These are phyloP conservation scores for Aureobasidium uvarum DNA, from an alignment of 2,329 filamentous ascomycete species.

Conservation along the genomic window DNA sequence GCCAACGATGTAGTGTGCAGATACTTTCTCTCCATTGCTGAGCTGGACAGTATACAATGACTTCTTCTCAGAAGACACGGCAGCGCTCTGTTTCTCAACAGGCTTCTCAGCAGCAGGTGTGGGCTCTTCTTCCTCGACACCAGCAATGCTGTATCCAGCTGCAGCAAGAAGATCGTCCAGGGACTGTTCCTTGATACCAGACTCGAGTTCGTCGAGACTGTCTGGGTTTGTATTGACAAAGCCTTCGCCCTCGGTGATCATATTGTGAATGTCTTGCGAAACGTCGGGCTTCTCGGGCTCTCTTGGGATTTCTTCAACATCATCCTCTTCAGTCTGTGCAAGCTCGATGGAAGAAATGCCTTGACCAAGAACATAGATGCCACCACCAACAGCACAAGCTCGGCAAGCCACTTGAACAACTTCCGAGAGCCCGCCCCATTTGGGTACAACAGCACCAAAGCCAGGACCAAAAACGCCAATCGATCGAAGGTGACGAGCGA, in stretches of 20 bases:
- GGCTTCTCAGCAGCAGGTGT: background rate
- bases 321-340: slow-evolving; percentile 29
- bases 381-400: slow-evolving; percentile 85
- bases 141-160: slow-evolving; percentile 25
- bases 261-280: slow-evolving; percentile 15
- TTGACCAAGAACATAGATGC: slow-evolving; percentile 80
- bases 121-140: slow-evolving; percentile 17
- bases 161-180: slow-evolving; percentile 27
- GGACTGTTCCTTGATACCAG: slow-evolving; percentile 26
- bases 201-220: slow-evolving; percentile 22
- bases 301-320: slow-evolving; percentile 22
- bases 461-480: slow-evolving; percentile 85
- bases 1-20: slow-evolving; percentile 36
- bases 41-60: slow-evolving; percentile 29
- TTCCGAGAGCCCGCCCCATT: slow-evolving; percentile 89
- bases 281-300: slow-evolving; percentile 17
- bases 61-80: slow-evolving; percentile 15
- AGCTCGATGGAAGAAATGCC: slow-evolving; percentile 51
- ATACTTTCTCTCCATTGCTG: slow-evolving; percentile 36
- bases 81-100: slow-evolving; percentile 9
- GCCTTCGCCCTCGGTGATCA: slow-evolving; percentile 16
- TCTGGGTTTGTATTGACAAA: slow-evolving; percentile 16
- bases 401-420: slow-evolving; percentile 89
- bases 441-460: slow-evolving; percentile 85
- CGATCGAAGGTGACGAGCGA: slow-evolving; percentile 77